Percentiles rank a stretch among this genome's conserved stretches.
Evolutionary conservation across 2,329 filamentous ascomycete species (phyloP).

Genomic region (Alternaria arborescens): DNA sequence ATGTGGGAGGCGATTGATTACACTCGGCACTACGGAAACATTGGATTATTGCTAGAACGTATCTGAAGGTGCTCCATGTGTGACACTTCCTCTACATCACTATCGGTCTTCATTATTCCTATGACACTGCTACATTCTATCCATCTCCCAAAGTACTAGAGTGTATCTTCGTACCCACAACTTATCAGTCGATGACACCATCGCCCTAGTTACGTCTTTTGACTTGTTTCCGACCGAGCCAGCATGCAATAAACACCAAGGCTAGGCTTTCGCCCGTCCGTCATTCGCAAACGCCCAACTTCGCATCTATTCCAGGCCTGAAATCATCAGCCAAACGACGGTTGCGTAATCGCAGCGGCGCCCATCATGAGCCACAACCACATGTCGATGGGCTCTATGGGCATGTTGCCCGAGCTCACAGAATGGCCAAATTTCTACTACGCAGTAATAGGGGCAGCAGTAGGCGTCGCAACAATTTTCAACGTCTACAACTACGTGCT

Average conservation of each 20-base stretch:
- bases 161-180: not conserved
- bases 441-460: constrained; percentile 58
- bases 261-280: not conserved
- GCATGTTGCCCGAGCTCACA: constrained; percentile 56
- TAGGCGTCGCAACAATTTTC: constrained; percentile 55
- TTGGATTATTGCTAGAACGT: constrained; percentile 19
- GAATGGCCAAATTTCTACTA: constrained; percentile 64
- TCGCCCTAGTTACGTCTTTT: not conserved
- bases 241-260: constrained; percentile 14
- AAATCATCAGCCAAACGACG: constrained; percentile 21
- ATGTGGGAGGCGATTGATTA: constrained; percentile 15
- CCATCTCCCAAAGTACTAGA: not conserved
- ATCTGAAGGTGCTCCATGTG: constrained; percentile 16
- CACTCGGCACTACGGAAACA: constrained; percentile 21
- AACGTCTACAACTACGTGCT: constrained; percentile 60
- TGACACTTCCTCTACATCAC: constrained; percentile 2
- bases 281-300: not conserved
- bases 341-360: constrained; percentile 5
- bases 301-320: not conserved
- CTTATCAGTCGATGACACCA: not conserved
- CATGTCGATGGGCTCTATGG: constrained; percentile 52
- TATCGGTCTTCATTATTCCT: not conserved
- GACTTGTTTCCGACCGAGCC: not conserved
- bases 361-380: constrained; percentile 37
- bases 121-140: constrained; percentile 6